phyloP scores from a whole-genome alignment of 2,329 filamentous ascomycete genomes.

The Apiospora hydei region DNA sequence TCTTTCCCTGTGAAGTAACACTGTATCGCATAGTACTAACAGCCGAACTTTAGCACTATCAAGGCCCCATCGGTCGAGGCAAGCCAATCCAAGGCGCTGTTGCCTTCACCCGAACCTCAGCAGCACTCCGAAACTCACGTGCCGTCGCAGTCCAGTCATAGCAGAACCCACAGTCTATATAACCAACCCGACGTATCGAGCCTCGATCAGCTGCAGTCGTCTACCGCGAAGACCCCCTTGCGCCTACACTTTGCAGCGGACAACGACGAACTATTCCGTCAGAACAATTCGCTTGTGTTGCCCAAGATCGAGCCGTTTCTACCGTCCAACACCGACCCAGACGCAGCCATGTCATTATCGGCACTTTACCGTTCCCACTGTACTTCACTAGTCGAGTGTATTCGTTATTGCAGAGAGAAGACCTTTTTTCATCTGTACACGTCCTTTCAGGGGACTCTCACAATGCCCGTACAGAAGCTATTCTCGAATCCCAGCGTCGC shows the following conservation, averaged over 20 bases:
- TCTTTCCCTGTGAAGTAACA: background rate
- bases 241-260: constrained; percentile 68
- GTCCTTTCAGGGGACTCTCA: constrained; percentile 94
- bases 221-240: constrained; percentile 64
- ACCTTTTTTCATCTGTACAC: constrained; percentile 95
- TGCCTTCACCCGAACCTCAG: constrained; percentile 49
- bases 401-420: constrained; percentile 95
- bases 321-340: constrained; percentile 81
- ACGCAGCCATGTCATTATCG: constrained; percentile 84
- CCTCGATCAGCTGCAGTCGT: constrained; percentile 65
- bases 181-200: constrained; percentile 63
- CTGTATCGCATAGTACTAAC: background rate
- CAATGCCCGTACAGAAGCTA: constrained; percentile 93
- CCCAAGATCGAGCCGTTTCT: constrained; percentile 87
- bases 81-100: constrained; percentile 32
- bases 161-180: constrained; percentile 61
- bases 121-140: constrained; percentile 42
- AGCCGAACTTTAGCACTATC: constrained; percentile 41
- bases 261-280: constrained; percentile 61
- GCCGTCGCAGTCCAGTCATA: constrained; percentile 36
- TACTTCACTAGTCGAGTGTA: constrained; percentile 92
- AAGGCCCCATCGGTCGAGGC: constrained; percentile 40
- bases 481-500: constrained; percentile 83
- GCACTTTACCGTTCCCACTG: constrained; percentile 94
- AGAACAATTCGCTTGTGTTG: constrained; percentile 77